Evolutionary conservation across 2,329 filamentous ascomycete genomes (phyloP).

Genomic region (Penicillium janthinellum): DNA sequence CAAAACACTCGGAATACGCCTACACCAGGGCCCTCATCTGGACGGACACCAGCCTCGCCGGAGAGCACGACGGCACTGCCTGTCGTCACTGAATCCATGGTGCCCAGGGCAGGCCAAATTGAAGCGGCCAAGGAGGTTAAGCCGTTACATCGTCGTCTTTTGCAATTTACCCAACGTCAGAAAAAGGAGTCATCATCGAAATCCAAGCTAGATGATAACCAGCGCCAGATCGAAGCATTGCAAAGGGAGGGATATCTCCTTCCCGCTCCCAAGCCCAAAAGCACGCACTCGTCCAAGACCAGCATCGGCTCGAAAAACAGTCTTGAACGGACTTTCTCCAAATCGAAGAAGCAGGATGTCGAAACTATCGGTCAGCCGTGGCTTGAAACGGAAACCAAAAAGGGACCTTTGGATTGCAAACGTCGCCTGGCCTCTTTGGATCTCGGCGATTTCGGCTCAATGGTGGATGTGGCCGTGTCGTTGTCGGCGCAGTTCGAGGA

Average conservation of each 20-base stretch:
- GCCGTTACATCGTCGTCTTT: constrained; percentile 37
- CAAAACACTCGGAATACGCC: constrained; percentile 31
- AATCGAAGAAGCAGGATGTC: constrained; percentile 36
- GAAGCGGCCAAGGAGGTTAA: constrained; percentile 18
- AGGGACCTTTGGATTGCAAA: constrained; percentile 13
- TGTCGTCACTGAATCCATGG: constrained; percentile 27
- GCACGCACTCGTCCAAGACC: constrained; percentile 9
- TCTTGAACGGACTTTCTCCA: constrained; percentile 28
- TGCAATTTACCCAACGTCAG: constrained; percentile 37
- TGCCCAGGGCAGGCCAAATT: constrained; percentile 12
- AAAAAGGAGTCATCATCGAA: constrained; percentile 29
- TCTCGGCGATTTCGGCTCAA: constrained; percentile 36
- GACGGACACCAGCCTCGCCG: constrained; percentile 16
- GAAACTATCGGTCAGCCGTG: constrained; percentile 43
- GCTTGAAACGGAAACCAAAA: constrained; percentile 31
- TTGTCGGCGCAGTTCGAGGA: constrained; percentile 29
- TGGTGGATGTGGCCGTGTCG: constrained; percentile 37
- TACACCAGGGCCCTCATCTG: constrained; percentile 6
- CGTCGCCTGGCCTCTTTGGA: constrained; percentile 33
- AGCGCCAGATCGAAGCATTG: constrained; percentile 33
- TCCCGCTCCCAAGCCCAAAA: constrained; percentile 15
- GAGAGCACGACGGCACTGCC: constrained; percentile 32
- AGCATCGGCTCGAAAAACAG: constrained; percentile 26
- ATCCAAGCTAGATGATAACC: constrained; percentile 29
- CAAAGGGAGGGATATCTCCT: constrained; percentile 36